These are phyloP conservation scores for Lunularia cruciata DNA, from an alignment of 225 moss, liverwort and hornwort species.

Conservation along the genomic window DNA sequence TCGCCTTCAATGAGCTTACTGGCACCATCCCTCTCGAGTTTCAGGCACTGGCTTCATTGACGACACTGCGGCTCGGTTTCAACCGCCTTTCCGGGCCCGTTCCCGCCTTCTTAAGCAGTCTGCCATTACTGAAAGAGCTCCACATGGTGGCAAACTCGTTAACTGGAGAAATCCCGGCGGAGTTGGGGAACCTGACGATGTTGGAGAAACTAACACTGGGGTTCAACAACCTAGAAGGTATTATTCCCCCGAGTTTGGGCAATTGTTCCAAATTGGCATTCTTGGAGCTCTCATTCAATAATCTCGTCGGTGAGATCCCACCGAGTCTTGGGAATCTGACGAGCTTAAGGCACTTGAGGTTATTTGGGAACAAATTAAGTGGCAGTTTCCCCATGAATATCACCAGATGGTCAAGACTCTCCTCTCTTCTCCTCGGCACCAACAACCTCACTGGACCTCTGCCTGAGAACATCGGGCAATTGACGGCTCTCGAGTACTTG, in stretches of 20 bases:
- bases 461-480: neutral
- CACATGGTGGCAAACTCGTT: neutral
- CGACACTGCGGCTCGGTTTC: neutral
- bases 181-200: neutral
- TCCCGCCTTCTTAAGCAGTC: neutral
- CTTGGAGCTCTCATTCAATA: neutral
- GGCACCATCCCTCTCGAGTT: neutral
- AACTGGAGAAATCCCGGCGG: slow-evolving; percentile 3
- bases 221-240: neutral
- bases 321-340: neutral
- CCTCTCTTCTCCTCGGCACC: neutral
- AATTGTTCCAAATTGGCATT: neutral
- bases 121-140: neutral
- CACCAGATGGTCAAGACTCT: neutral
- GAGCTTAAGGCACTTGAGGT: neutral
- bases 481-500: neutral
- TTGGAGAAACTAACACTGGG: neutral
- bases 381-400: neutral
- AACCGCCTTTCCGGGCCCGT: slow-evolving; percentile 3
- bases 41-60: neutral
- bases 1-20: neutral
- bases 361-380: neutral
- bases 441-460: neutral
- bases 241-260: neutral
- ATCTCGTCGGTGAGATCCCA: neutral